phyloP scores from a whole-genome alignment of 2,329 filamentous ascomycete genomes.

The Zalaria obscura region DNA sequence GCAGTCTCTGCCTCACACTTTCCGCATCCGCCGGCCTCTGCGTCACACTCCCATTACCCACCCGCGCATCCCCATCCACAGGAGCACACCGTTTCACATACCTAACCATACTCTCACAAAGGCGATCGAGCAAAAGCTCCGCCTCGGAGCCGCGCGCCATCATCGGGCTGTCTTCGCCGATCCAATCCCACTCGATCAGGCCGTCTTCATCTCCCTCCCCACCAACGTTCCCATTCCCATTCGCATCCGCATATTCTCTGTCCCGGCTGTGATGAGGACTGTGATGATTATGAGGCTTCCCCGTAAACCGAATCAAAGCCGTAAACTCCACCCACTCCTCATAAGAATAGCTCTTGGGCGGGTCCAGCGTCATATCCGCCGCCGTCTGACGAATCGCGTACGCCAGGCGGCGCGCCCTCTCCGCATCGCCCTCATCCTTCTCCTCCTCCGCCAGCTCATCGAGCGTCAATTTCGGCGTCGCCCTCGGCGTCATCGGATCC shows the following conservation, averaged over 20 bases:
- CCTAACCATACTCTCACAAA: slow-evolving; percentile 48
- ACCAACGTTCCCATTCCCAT: too few relatives aligned
- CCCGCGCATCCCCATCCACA: not conserved
- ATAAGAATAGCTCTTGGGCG: slow-evolving; percentile 56
- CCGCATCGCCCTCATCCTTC: slow-evolving; percentile 36
- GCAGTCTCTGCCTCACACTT: not conserved
- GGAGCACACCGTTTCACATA: slow-evolving; percentile 19
- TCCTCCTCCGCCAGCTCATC: slow-evolving; percentile 30
- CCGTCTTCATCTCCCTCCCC: too few relatives aligned
- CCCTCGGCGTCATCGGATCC: slow-evolving; percentile 11
- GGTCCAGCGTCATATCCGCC: slow-evolving; percentile 43
- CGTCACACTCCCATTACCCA: not conserved
- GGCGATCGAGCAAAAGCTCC: slow-evolving; percentile 51
- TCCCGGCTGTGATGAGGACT: too few relatives aligned
- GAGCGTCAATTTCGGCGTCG: slow-evolving; percentile 14
- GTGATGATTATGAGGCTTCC: too few relatives aligned
- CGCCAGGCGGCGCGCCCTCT: slow-evolving; percentile 48
- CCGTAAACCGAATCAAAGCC: slow-evolving; percentile 50
- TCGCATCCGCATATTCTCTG: too few relatives aligned
- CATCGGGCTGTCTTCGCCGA: slow-evolving; percentile 55
- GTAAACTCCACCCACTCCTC: slow-evolving; percentile 82
- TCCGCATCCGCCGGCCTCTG: not conserved
- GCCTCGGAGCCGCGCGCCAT: slow-evolving; percentile 47
- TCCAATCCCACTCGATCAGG: slow-evolving; percentile 65
- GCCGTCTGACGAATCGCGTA: slow-evolving; percentile 56